Evolutionary conservation across 768 basidiomycete species (phyloP).

Genomic region (Ramaria rubella): DNA sequence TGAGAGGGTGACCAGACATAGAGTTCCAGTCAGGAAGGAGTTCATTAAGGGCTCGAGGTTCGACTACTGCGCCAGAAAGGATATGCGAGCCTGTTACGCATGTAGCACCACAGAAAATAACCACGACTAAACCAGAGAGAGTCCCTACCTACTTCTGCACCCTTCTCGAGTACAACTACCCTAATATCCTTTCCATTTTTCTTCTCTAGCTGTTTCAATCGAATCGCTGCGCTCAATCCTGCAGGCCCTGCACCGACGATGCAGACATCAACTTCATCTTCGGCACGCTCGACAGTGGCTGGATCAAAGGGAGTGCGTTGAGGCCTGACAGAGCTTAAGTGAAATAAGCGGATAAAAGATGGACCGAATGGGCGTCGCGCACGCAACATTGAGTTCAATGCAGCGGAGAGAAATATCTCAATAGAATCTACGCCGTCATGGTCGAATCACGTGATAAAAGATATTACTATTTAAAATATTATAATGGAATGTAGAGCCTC

Average conservation of each 20-base stretch:
- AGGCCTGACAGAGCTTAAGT: background rate
- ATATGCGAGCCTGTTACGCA: constrained; percentile 75
- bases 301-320: constrained; percentile 39
- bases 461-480: too few relatives aligned
- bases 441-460: too few relatives aligned
- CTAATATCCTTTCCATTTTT: constrained; percentile 68
- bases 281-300: constrained; percentile 64
- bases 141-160: constrained; percentile 77
- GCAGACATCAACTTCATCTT: constrained; percentile 92
- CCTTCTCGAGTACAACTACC: constrained; percentile 95
- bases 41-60: constrained; percentile 86
- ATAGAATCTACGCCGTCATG: too few relatives aligned
- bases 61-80: constrained; percentile 91
- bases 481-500: too few relatives aligned
- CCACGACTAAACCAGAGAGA: background rate
- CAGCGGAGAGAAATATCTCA: background rate
- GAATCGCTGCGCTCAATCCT: constrained; percentile 91
- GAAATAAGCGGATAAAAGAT: background rate
- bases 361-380: background rate
- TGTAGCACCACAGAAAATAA: background rate
- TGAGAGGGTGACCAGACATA: constrained; percentile 65
- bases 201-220: constrained; percentile 85
- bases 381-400: background rate
- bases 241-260: constrained; percentile 97
- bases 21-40: constrained; percentile 81